phyloP scores from a whole-genome alignment of 2,329 filamentous ascomycete species.

The Sporothrix mexicana region DNA sequence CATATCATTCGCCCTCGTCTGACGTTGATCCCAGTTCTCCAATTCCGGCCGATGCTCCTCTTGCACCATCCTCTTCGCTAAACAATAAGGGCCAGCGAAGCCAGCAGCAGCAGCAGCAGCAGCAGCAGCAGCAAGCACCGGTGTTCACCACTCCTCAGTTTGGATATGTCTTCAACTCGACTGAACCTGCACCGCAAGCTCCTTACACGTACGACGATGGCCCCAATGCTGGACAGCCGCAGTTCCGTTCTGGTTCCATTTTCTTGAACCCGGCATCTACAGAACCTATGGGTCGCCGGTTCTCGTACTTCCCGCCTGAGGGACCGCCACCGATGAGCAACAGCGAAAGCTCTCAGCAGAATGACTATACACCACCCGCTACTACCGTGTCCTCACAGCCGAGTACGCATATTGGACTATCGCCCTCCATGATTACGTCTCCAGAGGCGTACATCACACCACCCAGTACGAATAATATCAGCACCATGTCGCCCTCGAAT shows the following conservation, averaged over 20 bases:
- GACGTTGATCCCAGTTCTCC: conserved; percentile 57
- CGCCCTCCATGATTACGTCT: conserved; percentile 49
- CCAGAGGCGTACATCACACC: conserved; percentile 50
- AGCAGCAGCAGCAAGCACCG: conserved; percentile 45
- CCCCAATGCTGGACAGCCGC: conserved; percentile 47
- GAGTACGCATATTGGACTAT: conserved; percentile 33
- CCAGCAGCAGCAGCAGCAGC: conserved; percentile 37
- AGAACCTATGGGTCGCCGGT: conserved; percentile 61
- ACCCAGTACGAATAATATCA: conserved; percentile 42
- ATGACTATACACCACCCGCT: conserved; percentile 47
- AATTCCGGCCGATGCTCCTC: conserved; percentile 49
- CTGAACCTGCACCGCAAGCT: conserved; percentile 53
- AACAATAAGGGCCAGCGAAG: conserved; percentile 37
- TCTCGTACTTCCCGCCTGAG: conserved; percentile 67
- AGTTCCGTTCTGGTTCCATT: conserved; percentile 70
- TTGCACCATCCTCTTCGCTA: conserved; percentile 36
- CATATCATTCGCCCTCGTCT: conserved; percentile 54
- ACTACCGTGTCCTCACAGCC: not conserved
- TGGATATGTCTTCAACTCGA: conserved; percentile 62
- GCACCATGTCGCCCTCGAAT: conserved; percentile 48
- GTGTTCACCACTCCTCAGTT: conserved; percentile 61
- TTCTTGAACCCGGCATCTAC: conserved; percentile 64
- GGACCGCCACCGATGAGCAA: conserved; percentile 42
- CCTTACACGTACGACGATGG: conserved; percentile 41
- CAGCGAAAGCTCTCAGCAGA: conserved; percentile 38